Conservation (phyloP, 1,284 basidiomycete genomes). For the Mycena sp. region DNA sequence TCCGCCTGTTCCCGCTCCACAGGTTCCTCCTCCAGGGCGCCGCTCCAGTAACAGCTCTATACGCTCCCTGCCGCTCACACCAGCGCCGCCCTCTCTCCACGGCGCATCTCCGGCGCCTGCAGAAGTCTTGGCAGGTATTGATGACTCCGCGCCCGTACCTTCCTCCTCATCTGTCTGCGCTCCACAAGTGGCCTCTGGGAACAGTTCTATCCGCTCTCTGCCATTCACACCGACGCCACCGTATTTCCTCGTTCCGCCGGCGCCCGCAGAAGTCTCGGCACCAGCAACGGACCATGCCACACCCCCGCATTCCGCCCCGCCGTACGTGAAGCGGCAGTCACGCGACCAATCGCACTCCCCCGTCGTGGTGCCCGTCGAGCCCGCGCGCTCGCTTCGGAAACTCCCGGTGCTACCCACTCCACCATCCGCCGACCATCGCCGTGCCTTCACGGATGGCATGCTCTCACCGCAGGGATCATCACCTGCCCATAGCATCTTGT, state of each 20-base stretch:
- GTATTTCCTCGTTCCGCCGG: constrained; percentile 11
- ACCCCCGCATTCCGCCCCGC: constrained; percentile 24
- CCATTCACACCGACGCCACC: constrained; percentile 23
- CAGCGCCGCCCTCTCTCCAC: too few relatives aligned
- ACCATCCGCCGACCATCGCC: not conserved
- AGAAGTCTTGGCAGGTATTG: not conserved
- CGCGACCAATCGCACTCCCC: constrained; percentile 15
- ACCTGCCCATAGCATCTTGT: too few relatives aligned
- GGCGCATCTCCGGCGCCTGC: constrained; percentile 9
- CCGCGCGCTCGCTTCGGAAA: constrained; percentile 10
- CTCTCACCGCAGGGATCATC: not conserved
- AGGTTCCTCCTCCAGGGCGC: constrained; percentile 1
- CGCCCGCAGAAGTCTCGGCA: constrained; percentile 2
- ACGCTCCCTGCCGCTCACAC: constrained; percentile 16
- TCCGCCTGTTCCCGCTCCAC: not conserved
- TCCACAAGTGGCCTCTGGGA: too few relatives aligned
- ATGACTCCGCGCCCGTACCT: too few relatives aligned
- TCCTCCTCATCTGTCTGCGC: too few relatives aligned
- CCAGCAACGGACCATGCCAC: not conserved
- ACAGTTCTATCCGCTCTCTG: constrained; percentile 6
- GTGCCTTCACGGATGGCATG: not conserved
- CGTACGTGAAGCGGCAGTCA: constrained; percentile 14
- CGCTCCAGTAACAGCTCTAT: constrained; percentile 15
- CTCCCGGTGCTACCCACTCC: constrained; percentile 14
- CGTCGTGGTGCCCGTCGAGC: not conserved